Percentiles rank a stretch among this genome's conserved stretches.
These are phyloP conservation scores for Phylloporus arenicola DNA, from an alignment of 768 basidiomycete species.

Conservation along the genomic window DNA sequence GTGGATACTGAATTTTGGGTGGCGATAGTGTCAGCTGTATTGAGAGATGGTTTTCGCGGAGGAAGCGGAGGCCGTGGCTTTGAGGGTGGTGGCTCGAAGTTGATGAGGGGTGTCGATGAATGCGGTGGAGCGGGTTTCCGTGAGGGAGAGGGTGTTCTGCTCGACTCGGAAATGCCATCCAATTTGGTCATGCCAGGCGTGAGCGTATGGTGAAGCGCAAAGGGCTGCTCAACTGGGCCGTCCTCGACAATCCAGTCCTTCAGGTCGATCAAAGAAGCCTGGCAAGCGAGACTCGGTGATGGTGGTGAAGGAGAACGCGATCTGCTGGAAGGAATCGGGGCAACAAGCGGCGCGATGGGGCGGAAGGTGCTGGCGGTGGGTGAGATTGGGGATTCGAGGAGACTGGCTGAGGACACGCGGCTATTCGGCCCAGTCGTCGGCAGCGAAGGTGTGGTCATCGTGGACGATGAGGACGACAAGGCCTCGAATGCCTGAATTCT, in stretches of 20 bases:
- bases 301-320: conserved; percentile 46
- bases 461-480: conserved; percentile 31
- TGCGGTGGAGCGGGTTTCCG: conserved; percentile 7
- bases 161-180: conserved; percentile 18
- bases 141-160: conserved; percentile 22
- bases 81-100: conserved; percentile 49
- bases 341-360: conserved; percentile 38
- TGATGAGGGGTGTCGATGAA: conserved; percentile 45
- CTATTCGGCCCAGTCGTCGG: conserved; percentile 4
- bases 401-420: conserved; percentile 14
- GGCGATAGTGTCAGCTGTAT: conserved; percentile 40
- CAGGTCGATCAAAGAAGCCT: conserved; percentile 63
- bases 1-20: conserved; percentile 21
- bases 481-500: conserved; percentile 64
- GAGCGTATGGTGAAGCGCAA: conserved; percentile 9
- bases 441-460: background rate
- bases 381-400: conserved; percentile 49
- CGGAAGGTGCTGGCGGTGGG: conserved; percentile 39
- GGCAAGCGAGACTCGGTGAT: conserved; percentile 35
- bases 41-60: conserved; percentile 56
- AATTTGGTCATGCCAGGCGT: conserved; percentile 6
- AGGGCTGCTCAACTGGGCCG: conserved; percentile 34
- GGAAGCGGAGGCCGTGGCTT: conserved; percentile 55
- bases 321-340: conserved; percentile 17
- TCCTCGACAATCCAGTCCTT: conserved; percentile 72